phyloP scores from a whole-genome alignment of 805 yeast genomes.

The Metschnikowia aberdeeniae region DNA sequence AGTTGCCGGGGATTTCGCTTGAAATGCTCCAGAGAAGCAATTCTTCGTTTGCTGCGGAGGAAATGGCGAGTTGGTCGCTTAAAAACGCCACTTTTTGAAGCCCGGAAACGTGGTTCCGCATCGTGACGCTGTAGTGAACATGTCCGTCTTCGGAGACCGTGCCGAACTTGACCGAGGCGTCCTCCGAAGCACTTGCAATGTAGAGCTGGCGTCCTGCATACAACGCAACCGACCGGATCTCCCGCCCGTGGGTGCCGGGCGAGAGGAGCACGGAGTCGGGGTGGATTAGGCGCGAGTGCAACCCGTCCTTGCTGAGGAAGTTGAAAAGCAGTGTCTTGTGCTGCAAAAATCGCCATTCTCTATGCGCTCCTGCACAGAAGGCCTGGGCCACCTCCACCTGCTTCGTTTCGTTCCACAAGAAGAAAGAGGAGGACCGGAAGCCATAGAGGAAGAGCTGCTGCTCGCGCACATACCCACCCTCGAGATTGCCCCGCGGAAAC shows the following conservation, averaged over 20 bases:
- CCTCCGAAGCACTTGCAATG: slow-evolving; percentile 83
- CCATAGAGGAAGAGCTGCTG: slow-evolving; percentile 65
- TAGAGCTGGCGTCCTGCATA: slow-evolving; percentile 38
- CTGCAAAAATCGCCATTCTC: slow-evolving; percentile 64
- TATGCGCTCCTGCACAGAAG: slow-evolving; percentile 87
- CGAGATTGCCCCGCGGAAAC: slow-evolving; percentile 72
- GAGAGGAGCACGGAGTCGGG: slow-evolving; percentile 27
- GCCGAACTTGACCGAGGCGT: slow-evolving; percentile 69
- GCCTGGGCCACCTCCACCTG: slow-evolving; percentile 68
- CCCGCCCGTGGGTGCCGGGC: slow-evolving; percentile 87
- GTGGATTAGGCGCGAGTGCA: slow-evolving; percentile 33
- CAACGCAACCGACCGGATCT: slow-evolving; percentile 71
- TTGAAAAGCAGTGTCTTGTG: slow-evolving; percentile 37
- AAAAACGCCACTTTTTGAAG: slow-evolving; percentile 70
- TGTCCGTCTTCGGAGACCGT: slow-evolving; percentile 36
- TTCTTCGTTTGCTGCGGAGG: slow-evolving; percentile 85
- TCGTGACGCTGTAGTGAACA: slow-evolving; percentile 50
- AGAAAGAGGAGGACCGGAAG: slow-evolving; percentile 74
- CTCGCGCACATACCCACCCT: slow-evolving; percentile 55
- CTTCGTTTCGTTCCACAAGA: slow-evolving; percentile 75
- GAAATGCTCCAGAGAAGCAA: slow-evolving; percentile 71
- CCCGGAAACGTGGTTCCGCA: slow-evolving; percentile 85
- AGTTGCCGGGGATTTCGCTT: slow-evolving; percentile 28
- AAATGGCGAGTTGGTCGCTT: slow-evolving; percentile 41
- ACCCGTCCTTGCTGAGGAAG: slow-evolving; percentile 52